Evolutionary conservation across 768 basidiomycete species (phyloP).

Genomic region (Amanita rubescens): DNA sequence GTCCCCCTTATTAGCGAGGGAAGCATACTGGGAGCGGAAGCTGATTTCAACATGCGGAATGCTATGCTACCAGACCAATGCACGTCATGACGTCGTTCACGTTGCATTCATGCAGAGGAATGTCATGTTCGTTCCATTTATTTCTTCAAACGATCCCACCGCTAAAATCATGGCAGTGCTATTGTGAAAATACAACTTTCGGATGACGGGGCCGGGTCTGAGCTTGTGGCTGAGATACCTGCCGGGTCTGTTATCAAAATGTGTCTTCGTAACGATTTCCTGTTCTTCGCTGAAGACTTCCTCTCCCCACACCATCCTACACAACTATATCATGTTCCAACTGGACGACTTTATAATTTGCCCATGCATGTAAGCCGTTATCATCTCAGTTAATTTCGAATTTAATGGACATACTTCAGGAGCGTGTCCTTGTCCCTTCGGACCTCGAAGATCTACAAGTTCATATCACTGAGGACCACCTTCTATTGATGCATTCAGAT

Average conservation of each 20-base stretch:
- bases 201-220: neutral
- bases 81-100: neutral
- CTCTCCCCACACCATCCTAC: neutral
- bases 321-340: neutral
- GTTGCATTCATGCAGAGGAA: neutral
- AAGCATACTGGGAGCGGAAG: neutral
- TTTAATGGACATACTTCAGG: neutral
- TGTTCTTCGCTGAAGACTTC: neutral
- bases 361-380: neutral
- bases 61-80: neutral
- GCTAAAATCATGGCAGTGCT: neutral
- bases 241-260: neutral
- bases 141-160: neutral
- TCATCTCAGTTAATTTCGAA: neutral
- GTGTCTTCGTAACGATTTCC: neutral
- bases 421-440: neutral
- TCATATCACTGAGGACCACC: neutral
- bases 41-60: neutral
- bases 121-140: neutral
- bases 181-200: neutral
- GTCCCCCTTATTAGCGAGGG: neutral
- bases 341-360: neutral
- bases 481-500: neutral
- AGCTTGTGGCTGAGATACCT: neutral
- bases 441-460: slow-evolving; percentile 2